phyloP scores from a whole-genome alignment of 768 basidiomycete genomes.

The Clitopilus passeckerianus region DNA sequence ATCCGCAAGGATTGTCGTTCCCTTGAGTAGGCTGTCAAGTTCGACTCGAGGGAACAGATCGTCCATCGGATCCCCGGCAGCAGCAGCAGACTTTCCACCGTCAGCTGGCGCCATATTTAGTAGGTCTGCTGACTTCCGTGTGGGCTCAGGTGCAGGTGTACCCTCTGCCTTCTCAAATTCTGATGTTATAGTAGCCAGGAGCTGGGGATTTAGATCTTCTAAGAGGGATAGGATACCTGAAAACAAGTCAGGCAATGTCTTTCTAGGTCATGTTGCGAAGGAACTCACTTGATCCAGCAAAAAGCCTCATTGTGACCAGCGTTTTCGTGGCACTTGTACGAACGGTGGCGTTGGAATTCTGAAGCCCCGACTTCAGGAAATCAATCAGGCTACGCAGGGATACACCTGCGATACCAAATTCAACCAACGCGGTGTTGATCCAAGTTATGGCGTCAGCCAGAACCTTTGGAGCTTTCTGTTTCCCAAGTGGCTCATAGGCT shows the following conservation, averaged over 20 bases:
- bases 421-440: slow-evolving; percentile 80
- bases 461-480: slow-evolving; percentile 97
- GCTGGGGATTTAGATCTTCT: slow-evolving; percentile 91
- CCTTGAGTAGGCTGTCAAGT: slow-evolving; percentile 78
- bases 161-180: slow-evolving; percentile 95
- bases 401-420: slow-evolving; percentile 89
- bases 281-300: slow-evolving; percentile 77
- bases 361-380: slow-evolving; percentile 80
- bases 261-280: background rate
- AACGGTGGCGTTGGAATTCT: slow-evolving; percentile 93
- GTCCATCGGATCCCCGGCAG: slow-evolving; percentile 71
- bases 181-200: slow-evolving; percentile 80
- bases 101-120: slow-evolving; percentile 40
- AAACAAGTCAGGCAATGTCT: background rate
- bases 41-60: slow-evolving; percentile 96
- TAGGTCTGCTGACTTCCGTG: slow-evolving; percentile 72
- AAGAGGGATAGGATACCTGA: slow-evolving; percentile 87
- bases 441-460: slow-evolving; percentile 87
- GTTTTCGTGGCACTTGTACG: slow-evolving; percentile 92
- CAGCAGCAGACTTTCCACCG: slow-evolving; percentile 34
- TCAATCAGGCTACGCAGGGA: slow-evolving; percentile 83
- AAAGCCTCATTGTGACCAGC: slow-evolving; percentile 86
- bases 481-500: slow-evolving; percentile 92
- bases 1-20: slow-evolving; percentile 77
- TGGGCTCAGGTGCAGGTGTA: slow-evolving; percentile 71